Base-by-base conservation (phyloP, 164 flowering plant genomes). In the Macadamia tetraphylla region DNA sequence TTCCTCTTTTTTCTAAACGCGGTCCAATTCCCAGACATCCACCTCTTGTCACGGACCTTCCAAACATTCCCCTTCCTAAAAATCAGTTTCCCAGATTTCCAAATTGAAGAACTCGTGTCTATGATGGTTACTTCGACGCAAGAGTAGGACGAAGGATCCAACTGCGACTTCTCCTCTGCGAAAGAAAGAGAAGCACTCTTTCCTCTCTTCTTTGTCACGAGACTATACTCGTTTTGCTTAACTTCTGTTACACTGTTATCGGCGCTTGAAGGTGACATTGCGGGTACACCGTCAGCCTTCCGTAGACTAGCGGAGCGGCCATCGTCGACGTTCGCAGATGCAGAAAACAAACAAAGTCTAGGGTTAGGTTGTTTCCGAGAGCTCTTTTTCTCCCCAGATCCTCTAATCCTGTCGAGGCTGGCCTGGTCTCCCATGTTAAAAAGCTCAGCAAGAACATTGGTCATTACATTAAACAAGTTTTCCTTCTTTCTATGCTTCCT, bases 21-120 rank as follows among this genome's bases (percentile, higher is more conserved):
- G 17, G 70, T 66, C 23, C 57, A 71, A 29, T 49, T 68, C 69
- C 67, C 58, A 9, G 65, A 43, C 71, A 69, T 84, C 31, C 82
- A 75, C 70, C 82, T 92, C 82, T 82, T 86, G 51, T 88, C 91
- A 53, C 88, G 74, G 35, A 87, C 85, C 69, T 85, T 92, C 98
- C 98, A 92, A 62, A 84, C 87, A 75, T 77, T 82, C 72, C 82
- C 87, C 83, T 80, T 87, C 76, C 96, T 78, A 59, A 71, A 87
- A 65, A 92, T 67, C 73, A 84, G 31, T 81, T 84, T 88, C 67
- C 88, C 98, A 14, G 76, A 76, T 75, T 87, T 90, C 98, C 98
- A 92, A 44, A n/a, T 69, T n/a, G 61, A 72, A 29, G 67, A 75
- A 73, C 98, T 92, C 6, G 96, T 85, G 64, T 92, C 98, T 17